Percentiles rank a stretch among this genome's conserved stretches.
These are phyloP conservation scores for Bertia moriformis DNA, from an alignment of 2,329 filamentous ascomycete genomes.

Conservation along the genomic window DNA sequence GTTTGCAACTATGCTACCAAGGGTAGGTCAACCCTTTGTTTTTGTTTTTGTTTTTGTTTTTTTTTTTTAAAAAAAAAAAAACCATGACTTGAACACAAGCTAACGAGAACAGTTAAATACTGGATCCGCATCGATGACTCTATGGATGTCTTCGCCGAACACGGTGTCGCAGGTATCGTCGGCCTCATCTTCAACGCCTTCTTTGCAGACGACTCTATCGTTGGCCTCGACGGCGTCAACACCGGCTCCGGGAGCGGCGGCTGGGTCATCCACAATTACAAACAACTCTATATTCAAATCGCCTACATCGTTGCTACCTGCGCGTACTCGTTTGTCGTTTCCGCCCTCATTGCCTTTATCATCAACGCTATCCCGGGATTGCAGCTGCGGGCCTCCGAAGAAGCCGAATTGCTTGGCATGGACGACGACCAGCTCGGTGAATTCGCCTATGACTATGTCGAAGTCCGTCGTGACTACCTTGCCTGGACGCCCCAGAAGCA, in stretches of 20 bases:
- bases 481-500: constrained; percentile 69
- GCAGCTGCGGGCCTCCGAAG: constrained; percentile 64
- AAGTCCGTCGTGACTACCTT: constrained; percentile 75
- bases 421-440: constrained; percentile 82
- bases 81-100: too few species aligned
- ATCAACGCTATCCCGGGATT: constrained; percentile 68
- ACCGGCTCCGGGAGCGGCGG: constrained; percentile 41
- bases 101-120: constrained; percentile 41
- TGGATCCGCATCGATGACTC: constrained; percentile 50
- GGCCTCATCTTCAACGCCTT: constrained; percentile 61
- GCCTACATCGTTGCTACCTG: constrained; percentile 57
- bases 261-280: constrained; percentile 63
- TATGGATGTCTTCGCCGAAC: constrained; percentile 60
- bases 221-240: constrained; percentile 67
- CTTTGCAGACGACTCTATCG: constrained; percentile 56
- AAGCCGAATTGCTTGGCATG: constrained; percentile 76
- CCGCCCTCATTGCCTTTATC: constrained; percentile 56
- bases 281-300: constrained; percentile 65
- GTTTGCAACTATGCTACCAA: constrained; percentile 58
- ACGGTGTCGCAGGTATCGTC: constrained; percentile 55
- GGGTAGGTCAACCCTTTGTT: constrained; percentile 16
- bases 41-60: not conserved
- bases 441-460: constrained; percentile 81
- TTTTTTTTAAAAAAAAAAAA: too few species aligned
- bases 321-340: constrained; percentile 60